Percentiles rank a stretch among this genome's conserved stretches.
Conservation (phyloP, 78 protist species). For the Creolimax fragrantissima region DNA sequence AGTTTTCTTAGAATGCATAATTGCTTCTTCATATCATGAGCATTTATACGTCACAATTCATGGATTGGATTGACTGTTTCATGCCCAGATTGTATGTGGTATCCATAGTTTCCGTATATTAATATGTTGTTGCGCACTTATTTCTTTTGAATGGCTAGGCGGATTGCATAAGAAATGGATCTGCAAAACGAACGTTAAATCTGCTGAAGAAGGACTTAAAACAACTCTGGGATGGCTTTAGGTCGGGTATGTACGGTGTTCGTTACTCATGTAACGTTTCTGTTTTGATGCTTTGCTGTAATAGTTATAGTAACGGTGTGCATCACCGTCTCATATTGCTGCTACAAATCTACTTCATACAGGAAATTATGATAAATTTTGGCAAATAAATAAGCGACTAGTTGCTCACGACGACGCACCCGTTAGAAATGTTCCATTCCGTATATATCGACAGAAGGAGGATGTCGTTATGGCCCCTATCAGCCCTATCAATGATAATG, state of each 20-base stretch:
- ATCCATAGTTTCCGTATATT: too few relatives aligned
- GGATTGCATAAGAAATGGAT: background rate
- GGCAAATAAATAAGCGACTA: background rate
- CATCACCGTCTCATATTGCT: too few relatives aligned
- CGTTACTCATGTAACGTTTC: background rate
- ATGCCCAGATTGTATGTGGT: too few relatives aligned
- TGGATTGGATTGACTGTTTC: too few relatives aligned
- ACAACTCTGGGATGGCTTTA: background rate
- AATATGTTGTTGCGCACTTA: too few relatives aligned
- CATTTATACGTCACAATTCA: too few relatives aligned
- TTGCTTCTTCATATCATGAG: too few relatives aligned
- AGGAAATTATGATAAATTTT: background rate
- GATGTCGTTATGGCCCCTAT: background rate
- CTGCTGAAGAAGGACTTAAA: background rate
- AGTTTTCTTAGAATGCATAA: too few relatives aligned
- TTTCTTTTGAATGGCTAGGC: too few relatives aligned
- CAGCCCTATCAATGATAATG: background rate
- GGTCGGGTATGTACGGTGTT: background rate
- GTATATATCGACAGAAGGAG: background rate
- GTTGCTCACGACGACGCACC: background rate
- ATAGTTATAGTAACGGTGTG: too few relatives aligned
- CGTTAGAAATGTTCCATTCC: background rate
- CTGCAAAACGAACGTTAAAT: background rate
- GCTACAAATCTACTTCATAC: background rate
- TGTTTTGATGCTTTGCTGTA: too few relatives aligned